Percentiles rank a stretch among this genome's conserved stretches.
Conservation (phyloP, 768 basidiomycete species). For the Termitomyces heimii region DNA sequence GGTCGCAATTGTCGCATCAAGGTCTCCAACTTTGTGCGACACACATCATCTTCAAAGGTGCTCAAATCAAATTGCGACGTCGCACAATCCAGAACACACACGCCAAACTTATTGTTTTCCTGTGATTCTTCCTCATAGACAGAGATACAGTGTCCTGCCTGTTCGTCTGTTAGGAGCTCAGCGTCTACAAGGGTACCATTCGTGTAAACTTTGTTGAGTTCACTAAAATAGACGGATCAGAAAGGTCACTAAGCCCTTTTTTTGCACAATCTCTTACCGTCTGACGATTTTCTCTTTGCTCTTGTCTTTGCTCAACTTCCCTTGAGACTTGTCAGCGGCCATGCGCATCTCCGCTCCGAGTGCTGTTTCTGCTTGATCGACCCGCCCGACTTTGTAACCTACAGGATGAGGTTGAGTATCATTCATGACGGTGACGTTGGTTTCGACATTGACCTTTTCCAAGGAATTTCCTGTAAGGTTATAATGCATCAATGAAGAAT, state of each 20-base stretch:
- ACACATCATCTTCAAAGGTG: constrained; percentile 87
- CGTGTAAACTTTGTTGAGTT: constrained; percentile 93
- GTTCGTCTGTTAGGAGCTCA: constrained; percentile 83
- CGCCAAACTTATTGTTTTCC: constrained; percentile 62
- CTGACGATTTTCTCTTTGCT: constrained; percentile 84
- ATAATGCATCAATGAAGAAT: neutral
- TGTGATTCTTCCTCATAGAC: constrained; percentile 61
- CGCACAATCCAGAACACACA: constrained; percentile 90
- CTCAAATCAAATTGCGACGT: constrained; percentile 94
- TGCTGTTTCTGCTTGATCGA: constrained; percentile 96
- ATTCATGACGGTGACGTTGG: neutral
- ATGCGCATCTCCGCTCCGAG: constrained; percentile 95
- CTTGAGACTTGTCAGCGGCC: constrained; percentile 60
- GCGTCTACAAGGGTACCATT: constrained; percentile 94
- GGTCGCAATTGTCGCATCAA: constrained; percentile 86
- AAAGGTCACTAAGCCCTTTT: neutral
- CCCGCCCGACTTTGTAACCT: constrained; percentile 94
- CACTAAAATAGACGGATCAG: constrained; percentile 36
- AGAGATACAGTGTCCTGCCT: constrained; percentile 92
- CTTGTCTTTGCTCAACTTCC: constrained; percentile 54
- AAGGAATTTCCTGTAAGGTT: constrained; percentile 63
- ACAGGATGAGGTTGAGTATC: neutral
- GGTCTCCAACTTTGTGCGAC: constrained; percentile 90
- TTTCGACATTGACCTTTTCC: constrained; percentile 49
- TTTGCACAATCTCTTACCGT: constrained; percentile 35